These are phyloP conservation scores for Corchorus olitorius DNA, from an alignment of 345 rosid genomes.

Conservation along the genomic window DNA sequence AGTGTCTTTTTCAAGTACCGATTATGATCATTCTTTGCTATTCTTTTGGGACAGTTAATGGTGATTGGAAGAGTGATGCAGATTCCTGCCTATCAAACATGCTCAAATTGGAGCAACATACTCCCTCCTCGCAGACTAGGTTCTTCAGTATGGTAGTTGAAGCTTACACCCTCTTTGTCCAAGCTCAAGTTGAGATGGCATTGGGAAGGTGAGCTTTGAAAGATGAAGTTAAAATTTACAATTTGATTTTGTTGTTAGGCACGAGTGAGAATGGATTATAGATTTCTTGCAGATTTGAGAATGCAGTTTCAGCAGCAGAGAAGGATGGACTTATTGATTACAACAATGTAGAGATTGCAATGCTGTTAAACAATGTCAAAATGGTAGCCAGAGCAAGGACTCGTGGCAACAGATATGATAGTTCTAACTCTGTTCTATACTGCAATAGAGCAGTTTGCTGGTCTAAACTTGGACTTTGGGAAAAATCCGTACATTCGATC, in stretches of 20 bases:
- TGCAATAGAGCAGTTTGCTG: conserved; percentile 98
- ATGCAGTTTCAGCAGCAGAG: conserved; percentile 80
- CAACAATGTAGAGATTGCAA: conserved; percentile 56
- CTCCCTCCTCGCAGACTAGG: conserved; percentile 36
- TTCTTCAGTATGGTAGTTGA: conserved; percentile 75
- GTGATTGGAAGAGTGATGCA: too few species aligned
- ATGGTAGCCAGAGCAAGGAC: conserved; percentile 73
- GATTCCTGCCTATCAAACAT: conserved; percentile 54
- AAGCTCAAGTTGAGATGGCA: conserved; percentile 88
- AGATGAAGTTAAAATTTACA: conserved; percentile 10
- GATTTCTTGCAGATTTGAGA: conserved; percentile 89
- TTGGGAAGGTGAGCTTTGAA: conserved; percentile 80
- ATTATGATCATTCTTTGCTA: too few species aligned
- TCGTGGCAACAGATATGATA: conserved; percentile 68
- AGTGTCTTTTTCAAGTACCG: too few species aligned
- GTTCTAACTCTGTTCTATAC: conserved; percentile 73
- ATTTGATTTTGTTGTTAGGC: conserved; percentile 16
- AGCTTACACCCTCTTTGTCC: conserved; percentile 69
- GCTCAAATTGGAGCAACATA: conserved; percentile 44
- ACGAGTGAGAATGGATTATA: conserved; percentile 46
- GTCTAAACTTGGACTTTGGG: conserved; percentile 91
- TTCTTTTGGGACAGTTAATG: too few species aligned
- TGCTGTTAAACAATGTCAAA: conserved; percentile 65
- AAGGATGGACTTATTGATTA: conserved; percentile 63
- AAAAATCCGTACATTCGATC: conserved; percentile 72